Evolutionary conservation across 768 basidiomycete species (phyloP).

Genomic region (Tricholomella constricta): DNA sequence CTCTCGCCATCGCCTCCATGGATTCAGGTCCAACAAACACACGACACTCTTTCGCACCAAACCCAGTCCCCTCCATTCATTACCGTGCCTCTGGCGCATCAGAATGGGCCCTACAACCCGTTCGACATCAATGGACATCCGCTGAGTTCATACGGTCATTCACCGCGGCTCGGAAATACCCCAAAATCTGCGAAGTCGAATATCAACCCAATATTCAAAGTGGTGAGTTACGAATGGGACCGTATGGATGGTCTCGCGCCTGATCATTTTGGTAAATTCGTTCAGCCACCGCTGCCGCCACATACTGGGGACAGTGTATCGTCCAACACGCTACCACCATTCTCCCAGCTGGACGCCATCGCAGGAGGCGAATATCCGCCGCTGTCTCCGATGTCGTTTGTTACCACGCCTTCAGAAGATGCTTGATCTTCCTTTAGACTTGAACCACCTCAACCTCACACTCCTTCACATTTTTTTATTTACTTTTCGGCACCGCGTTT

Average conservation of each 20-base stretch:
- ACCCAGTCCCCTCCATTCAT: conserved; percentile 41
- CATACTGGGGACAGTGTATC: conserved; percentile 33
- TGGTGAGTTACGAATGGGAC: conserved; percentile 65
- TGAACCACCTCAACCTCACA: conserved; percentile 15
- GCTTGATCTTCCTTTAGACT: conserved; percentile 33
- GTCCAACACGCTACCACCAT: conserved; percentile 47
- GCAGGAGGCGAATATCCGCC: conserved; percentile 76
- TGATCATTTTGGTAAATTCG: conserved; percentile 32
- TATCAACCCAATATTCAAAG: conserved; percentile 89
- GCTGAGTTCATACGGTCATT: conserved; percentile 57
- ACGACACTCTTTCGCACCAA: conserved; percentile 34
- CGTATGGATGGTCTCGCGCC: conserved; percentile 35
- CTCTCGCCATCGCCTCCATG: conserved; percentile 58
- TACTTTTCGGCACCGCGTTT: conserved; percentile 20
- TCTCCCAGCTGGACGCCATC: conserved; percentile 80
- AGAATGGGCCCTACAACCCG: conserved; percentile 44
- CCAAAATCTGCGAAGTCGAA: conserved; percentile 69
- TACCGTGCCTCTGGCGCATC: conserved; percentile 36
- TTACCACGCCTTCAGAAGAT: conserved; percentile 46
- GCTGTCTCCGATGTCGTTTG: conserved; percentile 75
- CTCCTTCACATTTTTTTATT: conserved; percentile 22
- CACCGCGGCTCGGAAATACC: conserved; percentile 60
- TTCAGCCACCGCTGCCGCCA: conserved; percentile 59
- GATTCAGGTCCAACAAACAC: conserved; percentile 49
- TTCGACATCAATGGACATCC: conserved; percentile 56